Conservation (phyloP, 768 basidiomycete species). For the Panellus pusillus region DNA sequence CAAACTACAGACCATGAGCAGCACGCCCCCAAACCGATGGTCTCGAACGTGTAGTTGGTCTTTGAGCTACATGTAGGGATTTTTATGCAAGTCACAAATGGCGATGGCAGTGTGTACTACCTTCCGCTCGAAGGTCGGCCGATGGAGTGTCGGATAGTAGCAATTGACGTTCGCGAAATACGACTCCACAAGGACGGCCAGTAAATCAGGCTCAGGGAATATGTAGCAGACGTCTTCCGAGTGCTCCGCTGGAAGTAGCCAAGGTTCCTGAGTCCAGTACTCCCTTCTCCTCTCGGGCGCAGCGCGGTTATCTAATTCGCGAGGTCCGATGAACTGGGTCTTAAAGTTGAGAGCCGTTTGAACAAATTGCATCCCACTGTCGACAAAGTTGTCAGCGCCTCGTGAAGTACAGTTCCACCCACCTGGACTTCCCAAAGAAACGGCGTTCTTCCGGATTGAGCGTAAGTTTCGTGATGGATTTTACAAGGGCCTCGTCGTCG, state of each 20-base stretch:
- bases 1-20: slow-evolving; percentile 42
- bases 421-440: slow-evolving; percentile 49
- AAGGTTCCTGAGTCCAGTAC: slow-evolving; percentile 46
- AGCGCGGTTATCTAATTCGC: slow-evolving; percentile 1
- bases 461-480: slow-evolving; percentile 35
- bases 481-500: slow-evolving; percentile 31
- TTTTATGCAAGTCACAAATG: too few relatives aligned
- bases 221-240: slow-evolving; percentile 31
- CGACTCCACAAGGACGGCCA: slow-evolving; percentile 53
- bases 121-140: slow-evolving; percentile 61
- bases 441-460: slow-evolving; percentile 41
- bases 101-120: too few relatives aligned
- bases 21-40: slow-evolving; percentile 41
- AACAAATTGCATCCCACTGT: slow-evolving; percentile 50
- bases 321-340: slow-evolving; percentile 17
- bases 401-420: background rate
- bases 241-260: slow-evolving; percentile 18
- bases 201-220: slow-evolving; percentile 57
- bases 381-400: background rate
- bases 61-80: slow-evolving; percentile 27
- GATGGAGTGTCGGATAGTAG: slow-evolving; percentile 68
- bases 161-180: slow-evolving; percentile 48
- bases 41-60: slow-evolving; percentile 53
- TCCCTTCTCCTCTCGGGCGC: slow-evolving; percentile 41
- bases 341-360: slow-evolving; percentile 61